Conservation (phyloP, 495 filamentous ascomycete species). For the Clohesyomyces aquaticus region DNA sequence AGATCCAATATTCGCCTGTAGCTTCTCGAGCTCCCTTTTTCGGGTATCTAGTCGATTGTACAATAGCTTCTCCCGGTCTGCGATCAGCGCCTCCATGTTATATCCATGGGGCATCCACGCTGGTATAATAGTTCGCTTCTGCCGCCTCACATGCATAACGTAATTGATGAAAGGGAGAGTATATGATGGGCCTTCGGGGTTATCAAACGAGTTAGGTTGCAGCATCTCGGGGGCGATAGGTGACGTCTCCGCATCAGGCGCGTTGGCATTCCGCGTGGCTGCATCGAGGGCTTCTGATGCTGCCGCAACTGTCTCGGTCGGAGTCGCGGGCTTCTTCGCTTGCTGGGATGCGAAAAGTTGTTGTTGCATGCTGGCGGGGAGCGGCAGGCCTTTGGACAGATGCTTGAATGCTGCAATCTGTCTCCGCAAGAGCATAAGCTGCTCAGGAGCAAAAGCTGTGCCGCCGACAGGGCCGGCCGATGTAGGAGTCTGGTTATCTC, state of each 20-base stretch:
- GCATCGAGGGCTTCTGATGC: conserved; percentile 59
- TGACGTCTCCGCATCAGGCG: conserved; percentile 1
- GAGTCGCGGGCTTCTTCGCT: conserved; percentile 60
- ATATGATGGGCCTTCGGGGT: conserved; percentile 58
- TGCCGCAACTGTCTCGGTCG: conserved; percentile 59
- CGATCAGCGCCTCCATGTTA: conserved; percentile 70
- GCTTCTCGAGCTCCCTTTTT: conserved; percentile 76
- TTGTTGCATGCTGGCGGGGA: conserved; percentile 73
- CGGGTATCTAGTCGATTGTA: conserved; percentile 87
- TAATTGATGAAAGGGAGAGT: conserved; percentile 70
- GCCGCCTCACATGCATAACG: conserved; percentile 71
- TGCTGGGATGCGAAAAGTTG: conserved; percentile 75
- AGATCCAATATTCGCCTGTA: conserved; percentile 78
- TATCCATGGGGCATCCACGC: conserved; percentile 88
- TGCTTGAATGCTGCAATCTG: conserved; percentile 85
- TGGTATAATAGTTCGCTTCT: conserved; percentile 75
- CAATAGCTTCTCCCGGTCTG: conserved; percentile 82
- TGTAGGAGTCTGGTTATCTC: conserved; percentile 29
- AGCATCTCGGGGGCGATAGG: conserved; percentile 19
- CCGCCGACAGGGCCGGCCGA: conserved; percentile 45
- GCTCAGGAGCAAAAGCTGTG: conserved; percentile 68
- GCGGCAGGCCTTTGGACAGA: conserved; percentile 76
- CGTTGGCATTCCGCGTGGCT: conserved; percentile 44
- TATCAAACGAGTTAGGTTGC: conserved; percentile 30
- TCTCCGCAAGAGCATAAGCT: conserved; percentile 69